A percentile compares a stretch with the other conserved stretches of the same genome.
Conservation (phyloP, 768 basidiomycete genomes). For the Leccinum subtestaceum region DNA sequence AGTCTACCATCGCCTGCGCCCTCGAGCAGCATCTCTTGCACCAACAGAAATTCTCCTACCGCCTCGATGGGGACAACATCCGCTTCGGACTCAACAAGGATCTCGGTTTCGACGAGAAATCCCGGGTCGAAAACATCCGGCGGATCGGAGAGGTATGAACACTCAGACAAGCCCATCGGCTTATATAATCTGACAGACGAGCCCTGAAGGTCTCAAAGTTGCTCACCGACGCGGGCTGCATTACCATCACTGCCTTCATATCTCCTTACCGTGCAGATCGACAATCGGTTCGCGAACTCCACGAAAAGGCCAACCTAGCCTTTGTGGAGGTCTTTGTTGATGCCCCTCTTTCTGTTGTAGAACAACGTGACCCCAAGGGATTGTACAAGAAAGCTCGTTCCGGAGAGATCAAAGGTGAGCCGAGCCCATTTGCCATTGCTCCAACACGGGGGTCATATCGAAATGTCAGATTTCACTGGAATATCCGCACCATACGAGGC, state of each 20-base stretch:
- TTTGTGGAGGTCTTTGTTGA: constrained; percentile 97
- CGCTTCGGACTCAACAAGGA: constrained; percentile 97
- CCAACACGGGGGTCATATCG: constrained; percentile 7
- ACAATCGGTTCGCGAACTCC: constrained; percentile 74
- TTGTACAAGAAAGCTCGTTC: constrained; percentile 95
- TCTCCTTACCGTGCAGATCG: constrained; percentile 95
- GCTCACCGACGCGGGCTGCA: constrained; percentile 83
- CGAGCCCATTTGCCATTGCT: background rate
- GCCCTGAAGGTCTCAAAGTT: constrained; percentile 79
- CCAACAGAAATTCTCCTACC: constrained; percentile 79
- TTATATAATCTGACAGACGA: constrained; percentile 12
- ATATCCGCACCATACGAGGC: constrained; percentile 96
- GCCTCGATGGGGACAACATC: constrained; percentile 94
- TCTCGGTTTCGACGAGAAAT: constrained; percentile 89
- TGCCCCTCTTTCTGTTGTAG: constrained; percentile 84
- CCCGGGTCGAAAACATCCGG: constrained; percentile 93
- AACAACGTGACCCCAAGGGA: constrained; percentile 94
- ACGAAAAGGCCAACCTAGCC: constrained; percentile 65
- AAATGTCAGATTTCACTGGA: constrained; percentile 87
- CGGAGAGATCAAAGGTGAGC: constrained; percentile 90
- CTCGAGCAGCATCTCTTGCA: constrained; percentile 94
- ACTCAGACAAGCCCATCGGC: background rate
- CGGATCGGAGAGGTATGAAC: constrained; percentile 85
- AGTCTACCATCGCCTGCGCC: constrained; percentile 98
- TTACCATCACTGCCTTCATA: constrained; percentile 94